phyloP scores from a whole-genome alignment of 1,139 yeast species.

The Magnusiomyces clavatus region DNA sequence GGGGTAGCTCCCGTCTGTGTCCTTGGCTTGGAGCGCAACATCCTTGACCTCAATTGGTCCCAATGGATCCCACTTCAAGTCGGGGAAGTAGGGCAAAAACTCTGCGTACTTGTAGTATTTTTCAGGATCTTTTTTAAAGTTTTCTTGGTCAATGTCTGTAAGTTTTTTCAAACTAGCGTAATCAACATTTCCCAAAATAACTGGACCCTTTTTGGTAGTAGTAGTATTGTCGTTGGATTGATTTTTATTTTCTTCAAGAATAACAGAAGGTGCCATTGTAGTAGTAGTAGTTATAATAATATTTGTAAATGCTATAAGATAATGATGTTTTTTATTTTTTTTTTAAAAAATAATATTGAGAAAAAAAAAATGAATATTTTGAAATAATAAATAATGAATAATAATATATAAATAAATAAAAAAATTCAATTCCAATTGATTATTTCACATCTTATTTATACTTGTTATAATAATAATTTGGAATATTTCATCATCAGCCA shows the following conservation, averaged over 20 bases:
- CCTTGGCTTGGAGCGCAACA: slow-evolving; percentile 17
- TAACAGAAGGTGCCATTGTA: background rate
- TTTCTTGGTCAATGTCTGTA: slow-evolving; percentile 5
- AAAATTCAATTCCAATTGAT: too few relatives aligned
- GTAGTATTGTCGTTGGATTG: background rate
- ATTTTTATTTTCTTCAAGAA: background rate
- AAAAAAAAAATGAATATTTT: too few relatives aligned
- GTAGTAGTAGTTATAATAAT: too few relatives aligned
- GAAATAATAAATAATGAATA: too few relatives aligned
- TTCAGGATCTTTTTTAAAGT: slow-evolving; percentile 2
- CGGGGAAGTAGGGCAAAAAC: slow-evolving; percentile 29
- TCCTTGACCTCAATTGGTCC: slow-evolving; percentile 21
- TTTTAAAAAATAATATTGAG: too few relatives aligned
- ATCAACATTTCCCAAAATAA: background rate
- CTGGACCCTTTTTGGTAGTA: background rate
- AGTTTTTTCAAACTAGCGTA: background rate
- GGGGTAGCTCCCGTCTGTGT: slow-evolving; percentile 28
- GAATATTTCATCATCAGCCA: too few relatives aligned
- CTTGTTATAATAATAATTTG: too few relatives aligned
- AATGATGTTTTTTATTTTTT: too few relatives aligned
- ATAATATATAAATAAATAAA: too few relatives aligned
- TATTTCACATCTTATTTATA: too few relatives aligned
- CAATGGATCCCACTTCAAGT: slow-evolving; percentile 25
- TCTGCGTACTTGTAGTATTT: slow-evolving; percentile 22
- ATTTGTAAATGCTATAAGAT: too few relatives aligned